Evolutionary conservation across 73 alveolate genomes (phyloP).

Genomic region (Breviolum minutum): DNA sequence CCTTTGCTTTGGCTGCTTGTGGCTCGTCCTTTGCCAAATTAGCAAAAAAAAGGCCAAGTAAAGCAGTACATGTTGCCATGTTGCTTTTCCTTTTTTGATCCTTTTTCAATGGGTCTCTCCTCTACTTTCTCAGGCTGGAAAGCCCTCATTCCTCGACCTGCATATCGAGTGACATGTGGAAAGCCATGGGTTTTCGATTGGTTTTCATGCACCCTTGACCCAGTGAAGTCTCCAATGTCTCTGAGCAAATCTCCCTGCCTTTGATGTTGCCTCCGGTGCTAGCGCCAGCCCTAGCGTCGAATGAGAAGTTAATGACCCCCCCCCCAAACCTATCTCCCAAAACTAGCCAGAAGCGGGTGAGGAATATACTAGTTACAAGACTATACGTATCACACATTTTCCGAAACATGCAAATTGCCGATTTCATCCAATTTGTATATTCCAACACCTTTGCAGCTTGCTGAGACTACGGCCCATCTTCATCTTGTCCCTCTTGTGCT

Average conservation of each 20-base stretch:
- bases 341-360: too few species aligned
- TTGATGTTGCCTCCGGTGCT: conserved; percentile 80
- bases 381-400: background rate
- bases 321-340: too few species aligned
- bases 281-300: too few species aligned
- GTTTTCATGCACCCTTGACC: background rate
- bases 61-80: background rate
- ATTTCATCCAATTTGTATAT: too few species aligned
- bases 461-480: conserved; percentile 20
- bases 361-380: background rate
- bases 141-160: conserved; percentile 86
- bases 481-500: conserved; percentile 31
- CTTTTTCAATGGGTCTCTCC: background rate
- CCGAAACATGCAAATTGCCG: background rate
- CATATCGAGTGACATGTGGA: background rate
- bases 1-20: conserved; percentile 65
- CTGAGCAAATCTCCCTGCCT: background rate
- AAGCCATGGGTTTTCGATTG: too few species aligned
- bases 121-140: conserved; percentile 84
- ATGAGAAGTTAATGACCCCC: too few species aligned
- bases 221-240: background rate
- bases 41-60: background rate
- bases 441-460: background rate
- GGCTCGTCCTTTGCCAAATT: conserved; percentile 6
- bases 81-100: background rate